Percentiles rank a stretch among this genome's conserved stretches.
Conservation (phyloP, 202 grass and related monocot species). For the Eragrostis tef region DNA sequence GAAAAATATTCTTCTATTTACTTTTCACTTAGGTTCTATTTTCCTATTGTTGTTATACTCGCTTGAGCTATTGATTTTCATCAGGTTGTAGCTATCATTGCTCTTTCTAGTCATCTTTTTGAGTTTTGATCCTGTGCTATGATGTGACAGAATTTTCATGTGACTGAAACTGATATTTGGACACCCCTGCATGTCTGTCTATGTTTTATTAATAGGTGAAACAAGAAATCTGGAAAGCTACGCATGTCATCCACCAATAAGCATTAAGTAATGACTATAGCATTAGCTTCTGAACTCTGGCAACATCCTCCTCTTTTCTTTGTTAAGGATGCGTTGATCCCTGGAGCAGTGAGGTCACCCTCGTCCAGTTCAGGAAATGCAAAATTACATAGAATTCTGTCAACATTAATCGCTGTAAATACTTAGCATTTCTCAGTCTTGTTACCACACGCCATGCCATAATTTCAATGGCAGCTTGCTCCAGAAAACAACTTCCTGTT, state of each 20-base stretch:
- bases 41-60: not conserved
- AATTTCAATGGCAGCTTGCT: not conserved
- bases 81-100: not conserved
- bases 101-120: not conserved
- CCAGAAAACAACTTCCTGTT: not conserved
- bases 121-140: not conserved
- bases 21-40: not conserved
- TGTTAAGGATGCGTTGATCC: not conserved
- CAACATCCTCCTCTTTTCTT: not conserved
- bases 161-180: not conserved
- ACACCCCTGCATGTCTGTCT: not conserved
- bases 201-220: not conserved
- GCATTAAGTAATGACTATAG: not conserved
- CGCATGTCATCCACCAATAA: not conserved
- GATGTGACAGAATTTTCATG: not conserved
- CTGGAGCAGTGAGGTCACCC: not conserved
- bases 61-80: not conserved
- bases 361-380: not conserved
- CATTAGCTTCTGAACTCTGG: not conserved
- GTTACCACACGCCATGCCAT: not conserved
- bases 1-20: not conserved
- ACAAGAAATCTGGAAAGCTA: not conserved
- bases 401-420: not conserved
- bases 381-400: not conserved
- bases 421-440: not conserved